Conservation (phyloP, 2,329 filamentous ascomycete genomes). For the Scorias spongiosa region DNA sequence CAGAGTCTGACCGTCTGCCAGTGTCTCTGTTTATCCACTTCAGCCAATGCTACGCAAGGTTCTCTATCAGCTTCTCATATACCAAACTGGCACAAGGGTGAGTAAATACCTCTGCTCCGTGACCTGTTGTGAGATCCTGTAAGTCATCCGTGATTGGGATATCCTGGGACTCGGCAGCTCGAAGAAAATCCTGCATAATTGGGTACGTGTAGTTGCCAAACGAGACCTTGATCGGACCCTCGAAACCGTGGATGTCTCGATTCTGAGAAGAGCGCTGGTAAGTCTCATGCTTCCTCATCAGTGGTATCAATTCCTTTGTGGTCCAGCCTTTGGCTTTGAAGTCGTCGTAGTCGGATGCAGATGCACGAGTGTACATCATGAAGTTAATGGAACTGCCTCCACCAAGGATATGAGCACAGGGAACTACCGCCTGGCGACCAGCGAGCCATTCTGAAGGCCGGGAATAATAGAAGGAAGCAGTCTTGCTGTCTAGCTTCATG, state of each 20-base stretch:
- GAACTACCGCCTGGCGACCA: slow-evolving; percentile 58
- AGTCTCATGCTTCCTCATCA: slow-evolving; percentile 71
- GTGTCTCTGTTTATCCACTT: slow-evolving; percentile 67
- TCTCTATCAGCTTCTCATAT: too few relatives aligned
- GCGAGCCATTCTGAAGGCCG: slow-evolving; percentile 57
- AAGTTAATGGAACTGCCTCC: slow-evolving; percentile 56
- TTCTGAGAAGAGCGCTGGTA: slow-evolving; percentile 45
- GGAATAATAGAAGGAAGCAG: slow-evolving; percentile 68
- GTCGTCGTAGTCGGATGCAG: slow-evolving; percentile 60
- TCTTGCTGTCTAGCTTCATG: slow-evolving; percentile 69
- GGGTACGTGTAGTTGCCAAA: slow-evolving; percentile 72
- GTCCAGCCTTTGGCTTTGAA: slow-evolving; percentile 70
- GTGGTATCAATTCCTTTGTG: slow-evolving; percentile 56
- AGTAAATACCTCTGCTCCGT: slow-evolving; percentile 43
- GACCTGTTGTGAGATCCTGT: slow-evolving; percentile 53
- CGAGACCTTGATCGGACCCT: slow-evolving; percentile 69
- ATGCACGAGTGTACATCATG: slow-evolving; percentile 63
- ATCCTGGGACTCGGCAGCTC: slow-evolving; percentile 47
- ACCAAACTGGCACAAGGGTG: background rate
- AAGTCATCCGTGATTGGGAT: slow-evolving; percentile 59
- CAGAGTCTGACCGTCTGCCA: slow-evolving; percentile 60
- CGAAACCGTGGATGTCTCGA: slow-evolving; percentile 57
- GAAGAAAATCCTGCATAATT: slow-evolving; percentile 65
- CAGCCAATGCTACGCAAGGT: slow-evolving; percentile 47
- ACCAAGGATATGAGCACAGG: slow-evolving; percentile 56